Base-by-base conservation (phyloP, 257 asterid genomes). In the Solanum chaucha region DNA sequence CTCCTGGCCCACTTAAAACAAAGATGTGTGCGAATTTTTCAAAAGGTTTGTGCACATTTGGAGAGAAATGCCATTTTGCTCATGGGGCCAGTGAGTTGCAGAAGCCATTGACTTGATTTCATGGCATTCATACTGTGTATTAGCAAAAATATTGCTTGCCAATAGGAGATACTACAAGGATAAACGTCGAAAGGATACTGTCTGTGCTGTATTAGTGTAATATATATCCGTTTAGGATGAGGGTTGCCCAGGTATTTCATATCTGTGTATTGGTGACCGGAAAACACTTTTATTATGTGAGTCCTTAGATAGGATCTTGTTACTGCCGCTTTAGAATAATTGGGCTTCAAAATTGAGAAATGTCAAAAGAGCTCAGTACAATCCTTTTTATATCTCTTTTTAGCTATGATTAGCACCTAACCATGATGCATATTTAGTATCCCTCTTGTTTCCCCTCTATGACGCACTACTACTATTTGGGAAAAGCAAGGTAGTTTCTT, bases 1-100 rank as follows among this genome's bases (percentile, higher is more conserved):
- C 94, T 11, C 88, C 93, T 26, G 82, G 92, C 72, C 87, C 90
- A 0, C 93, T 70, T 85, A 96, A 94, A 93, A 95, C 98, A 5
- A 96, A 94, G 90, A 90, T 94, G 1, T 95, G 99, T 48, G 98
- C 93, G 89, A 94, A 94, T 75, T 96, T 94, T 68, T 38, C 91
- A 4, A 96, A 93, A 72, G 98, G 99, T 36, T 90, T 96, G 5
- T 96, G 99, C 92, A 96, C 99, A 0, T 96, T 96, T 44, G 99
- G 97, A 36, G 99, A 95, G 22, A 89, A 95, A 92, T 96, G 99
- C 81, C 98, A 96, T 86, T 96, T 96, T 64, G 99, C 98, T 6
- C 98, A 96, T n/a, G 99, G 99, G 85, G 93, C 91, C 8, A 92
- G 91, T 44, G 98, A 96, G 91, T 88, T 96, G 68, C 93, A 98